Conservation (phyloP, 495 filamentous ascomycete species). For the Aspergillus heteromorphus region DNA sequence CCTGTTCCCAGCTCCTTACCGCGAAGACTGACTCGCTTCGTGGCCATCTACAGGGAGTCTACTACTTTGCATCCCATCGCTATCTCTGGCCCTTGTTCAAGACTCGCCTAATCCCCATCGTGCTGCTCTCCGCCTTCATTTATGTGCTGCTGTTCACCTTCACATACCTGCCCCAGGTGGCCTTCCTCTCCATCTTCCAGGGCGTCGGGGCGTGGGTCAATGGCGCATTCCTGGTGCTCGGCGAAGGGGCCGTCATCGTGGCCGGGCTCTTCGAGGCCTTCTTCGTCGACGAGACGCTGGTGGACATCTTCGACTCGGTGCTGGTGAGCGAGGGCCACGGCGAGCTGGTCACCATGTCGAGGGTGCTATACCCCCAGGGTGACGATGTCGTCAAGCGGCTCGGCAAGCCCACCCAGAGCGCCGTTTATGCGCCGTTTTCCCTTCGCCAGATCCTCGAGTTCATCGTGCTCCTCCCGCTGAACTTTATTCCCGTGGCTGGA, state of each 20-base stretch:
- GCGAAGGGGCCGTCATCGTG: slow-evolving; percentile 57
- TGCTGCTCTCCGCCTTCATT: slow-evolving; percentile 55
- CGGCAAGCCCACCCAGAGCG: slow-evolving; percentile 52
- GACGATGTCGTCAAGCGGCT: slow-evolving; percentile 50
- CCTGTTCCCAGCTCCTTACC: background rate
- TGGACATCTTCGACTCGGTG: slow-evolving; percentile 63
- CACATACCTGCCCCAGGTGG: slow-evolving; percentile 56
- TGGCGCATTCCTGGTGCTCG: slow-evolving; percentile 60
- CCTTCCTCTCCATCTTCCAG: slow-evolving; percentile 61
- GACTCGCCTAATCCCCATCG: slow-evolving; percentile 51
- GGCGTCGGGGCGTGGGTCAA: slow-evolving; percentile 55
- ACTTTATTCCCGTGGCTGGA: slow-evolving; percentile 59
- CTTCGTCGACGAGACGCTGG: slow-evolving; percentile 62
- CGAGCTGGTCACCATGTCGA: slow-evolving; percentile 48
- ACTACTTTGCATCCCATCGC: slow-evolving; percentile 53
- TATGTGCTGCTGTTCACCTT: slow-evolving; percentile 59
- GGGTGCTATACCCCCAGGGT: slow-evolving; percentile 49
- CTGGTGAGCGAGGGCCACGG: slow-evolving; percentile 55
- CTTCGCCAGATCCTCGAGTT: slow-evolving; percentile 74
- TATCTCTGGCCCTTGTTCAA: slow-evolving; percentile 61
- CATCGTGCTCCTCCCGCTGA: slow-evolving; percentile 61
- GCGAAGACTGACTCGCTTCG: background rate
- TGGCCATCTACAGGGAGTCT: slow-evolving; percentile 48
- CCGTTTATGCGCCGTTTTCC: slow-evolving; percentile 63
- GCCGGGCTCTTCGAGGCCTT: slow-evolving; percentile 62